Base-by-base conservation (phyloP, 2,329 filamentous ascomycete genomes). In the Aaosphaeria arxii region DNA sequence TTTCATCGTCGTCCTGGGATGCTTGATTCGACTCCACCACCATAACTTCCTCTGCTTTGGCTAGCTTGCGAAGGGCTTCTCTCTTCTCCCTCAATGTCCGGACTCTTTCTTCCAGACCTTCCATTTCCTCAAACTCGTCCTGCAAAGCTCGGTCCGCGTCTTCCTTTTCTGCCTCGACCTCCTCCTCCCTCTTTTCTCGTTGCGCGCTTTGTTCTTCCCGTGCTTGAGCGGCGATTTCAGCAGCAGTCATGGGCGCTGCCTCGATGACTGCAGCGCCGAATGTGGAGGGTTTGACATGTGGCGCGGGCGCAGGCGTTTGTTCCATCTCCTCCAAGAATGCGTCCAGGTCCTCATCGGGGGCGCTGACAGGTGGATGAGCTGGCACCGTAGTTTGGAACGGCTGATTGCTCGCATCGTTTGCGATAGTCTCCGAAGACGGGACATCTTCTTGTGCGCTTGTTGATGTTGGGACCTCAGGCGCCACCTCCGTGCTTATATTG, bases 281-380 rank as follows among this genome's bases (percentile, higher is more conserved):
- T 33, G 67, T 62, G 11, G 58, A 56, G 5, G 55, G 38, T 11
- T 54, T 33, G 87, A 64, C 95, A 95, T 6, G 89, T n/a, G 11
- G 9, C 88, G 2, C 88, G 87, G 56, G 45, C 88, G 88, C 94
- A 70, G 94, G 88, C 46, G 86, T 83, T 62, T 95, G 89, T 64
- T 91, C 84, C 6, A 89, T 72, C 38, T 73, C 71, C 36, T 50
- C 51, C 50, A 69, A 42, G 46, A 69, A 68, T 11, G 63, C 91
- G 64, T 95, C 85, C 2, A 89, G 71, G 31, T 74, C 72, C 9
- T 58, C 60, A 40, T 67, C 57, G 11, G 58, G 61, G 3, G 54
- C 52, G 17, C 17, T 24, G 17, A 24, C 17, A 24, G 17, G 17
- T 24, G 17, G 17, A 24, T 24, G 17, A 24, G 17, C 2, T 24